Percentiles rank a stretch among this genome's conserved stretches.
phyloP scores from a whole-genome alignment of 2,329 filamentous ascomycete genomes.

The Fusarium stilboides region DNA sequence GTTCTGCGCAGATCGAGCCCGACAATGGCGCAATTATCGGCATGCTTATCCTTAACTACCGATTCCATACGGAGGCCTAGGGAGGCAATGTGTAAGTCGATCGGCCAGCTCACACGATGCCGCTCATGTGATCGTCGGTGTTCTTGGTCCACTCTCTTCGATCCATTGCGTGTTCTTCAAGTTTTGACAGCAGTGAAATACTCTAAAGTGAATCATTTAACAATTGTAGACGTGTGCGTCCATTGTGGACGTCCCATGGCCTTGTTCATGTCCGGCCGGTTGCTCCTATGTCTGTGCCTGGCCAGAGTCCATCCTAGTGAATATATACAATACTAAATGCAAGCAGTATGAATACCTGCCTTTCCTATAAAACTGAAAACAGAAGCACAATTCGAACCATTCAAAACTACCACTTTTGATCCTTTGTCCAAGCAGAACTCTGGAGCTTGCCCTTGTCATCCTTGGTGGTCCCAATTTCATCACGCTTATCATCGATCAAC shows the following conservation, averaged over 20 bases:
- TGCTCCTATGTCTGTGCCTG: conserved; percentile 2
- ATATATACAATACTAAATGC: conserved; percentile 5
- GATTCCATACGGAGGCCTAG: neutral
- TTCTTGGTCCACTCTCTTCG: neutral
- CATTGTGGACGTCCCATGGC: neutral
- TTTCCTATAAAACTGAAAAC: neutral
- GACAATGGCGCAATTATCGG: neutral
- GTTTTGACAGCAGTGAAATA: neutral
- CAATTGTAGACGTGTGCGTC: neutral
- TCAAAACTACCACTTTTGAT: conserved; percentile 43
- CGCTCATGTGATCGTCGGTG: conserved; percentile 23
- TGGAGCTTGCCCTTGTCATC: conserved; percentile 50
- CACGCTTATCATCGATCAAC: conserved; percentile 73
- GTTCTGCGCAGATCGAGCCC: conserved; percentile 2
- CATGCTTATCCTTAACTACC: neutral
- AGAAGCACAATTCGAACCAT: neutral
- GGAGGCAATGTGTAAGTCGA: conserved; percentile 2
- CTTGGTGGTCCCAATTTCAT: conserved; percentile 59
- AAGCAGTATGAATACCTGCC: neutral
- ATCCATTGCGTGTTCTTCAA: neutral
- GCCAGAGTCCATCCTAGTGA: neutral
- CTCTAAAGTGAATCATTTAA: neutral
- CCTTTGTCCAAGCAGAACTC: conserved; percentile 51
- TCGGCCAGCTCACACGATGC: conserved; percentile 13
- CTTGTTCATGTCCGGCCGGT: conserved; percentile 4